Conservation (phyloP, 2,329 filamentous ascomycete species). For the Exophiala mesophila region DNA sequence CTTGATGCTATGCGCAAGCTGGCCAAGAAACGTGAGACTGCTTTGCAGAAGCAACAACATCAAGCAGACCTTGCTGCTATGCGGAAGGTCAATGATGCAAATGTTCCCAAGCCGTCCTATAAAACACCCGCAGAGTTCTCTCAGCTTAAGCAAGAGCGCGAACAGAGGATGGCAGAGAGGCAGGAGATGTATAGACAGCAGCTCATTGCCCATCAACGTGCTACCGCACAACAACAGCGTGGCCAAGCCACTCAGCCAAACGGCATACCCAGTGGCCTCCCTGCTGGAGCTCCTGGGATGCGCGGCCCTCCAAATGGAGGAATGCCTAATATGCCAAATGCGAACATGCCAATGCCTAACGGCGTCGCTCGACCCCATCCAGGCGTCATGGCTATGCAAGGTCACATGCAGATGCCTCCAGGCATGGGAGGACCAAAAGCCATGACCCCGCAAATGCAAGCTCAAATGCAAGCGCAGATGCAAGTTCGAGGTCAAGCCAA, state of each 20-base stretch:
- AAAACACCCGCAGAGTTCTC: slow-evolving; percentile 89
- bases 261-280: slow-evolving; percentile 46
- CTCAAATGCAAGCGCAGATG: slow-evolving; percentile 61
- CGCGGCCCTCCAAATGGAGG: slow-evolving; percentile 15
- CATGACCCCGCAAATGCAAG: slow-evolving; percentile 62
- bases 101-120: slow-evolving; percentile 48
- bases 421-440: slow-evolving; percentile 43
- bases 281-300: slow-evolving; percentile 27
- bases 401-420: slow-evolving; percentile 49
- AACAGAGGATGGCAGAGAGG: slow-evolving; percentile 59
- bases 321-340: slow-evolving; percentile 33
- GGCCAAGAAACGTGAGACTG: slow-evolving; percentile 86
- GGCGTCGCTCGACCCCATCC: slow-evolving; percentile 38
- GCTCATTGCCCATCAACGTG: slow-evolving; percentile 52
- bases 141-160: slow-evolving; percentile 78
- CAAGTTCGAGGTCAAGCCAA: slow-evolving; percentile 41
- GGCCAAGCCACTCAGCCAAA: slow-evolving; percentile 40
- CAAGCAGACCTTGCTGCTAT: slow-evolving; percentile 68
- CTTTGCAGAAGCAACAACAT: slow-evolving; percentile 82
- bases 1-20: slow-evolving; percentile 94
- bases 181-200: slow-evolving; percentile 60
- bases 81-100: slow-evolving; percentile 67
- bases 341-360: slow-evolving; percentile 30
- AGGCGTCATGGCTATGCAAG: slow-evolving; percentile 39
- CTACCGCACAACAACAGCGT: slow-evolving; percentile 44